A percentile compares a stretch with the other conserved stretches of the same genome.
Conservation (phyloP, 1,139 yeast species). For the Lodderomyces margitis region DNA sequence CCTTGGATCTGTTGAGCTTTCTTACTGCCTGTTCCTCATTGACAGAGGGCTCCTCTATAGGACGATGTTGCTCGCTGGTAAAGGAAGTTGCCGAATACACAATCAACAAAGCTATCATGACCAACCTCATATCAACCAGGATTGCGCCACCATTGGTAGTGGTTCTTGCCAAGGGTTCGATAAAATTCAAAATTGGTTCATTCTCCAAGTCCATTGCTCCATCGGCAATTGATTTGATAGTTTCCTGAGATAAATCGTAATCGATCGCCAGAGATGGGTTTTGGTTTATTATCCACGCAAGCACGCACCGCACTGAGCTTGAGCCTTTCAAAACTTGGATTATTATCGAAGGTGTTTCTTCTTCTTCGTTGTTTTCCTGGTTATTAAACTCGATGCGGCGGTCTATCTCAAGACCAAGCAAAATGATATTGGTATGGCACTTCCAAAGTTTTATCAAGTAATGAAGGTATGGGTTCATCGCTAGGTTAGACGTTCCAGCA, state of each 20-base stretch:
- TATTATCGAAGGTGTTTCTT: constrained; percentile 49
- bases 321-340: constrained; percentile 60
- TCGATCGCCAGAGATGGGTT: constrained; percentile 31
- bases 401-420: constrained; percentile 62
- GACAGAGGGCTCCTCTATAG: constrained; percentile 14
- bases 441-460: constrained; percentile 62
- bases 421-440: constrained; percentile 54
- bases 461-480: constrained; percentile 59
- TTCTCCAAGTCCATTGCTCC: constrained; percentile 43
- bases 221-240: background rate
- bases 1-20: constrained; percentile 22
- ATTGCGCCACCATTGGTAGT: constrained; percentile 56
- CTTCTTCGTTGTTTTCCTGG: constrained; percentile 21
- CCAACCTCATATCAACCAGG: constrained; percentile 50
- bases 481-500: constrained; percentile 34
- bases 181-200: constrained; percentile 52
- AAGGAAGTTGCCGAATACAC: constrained; percentile 25
- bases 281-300: constrained; percentile 59
- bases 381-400: constrained; percentile 53
- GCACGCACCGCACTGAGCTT: constrained; percentile 57
- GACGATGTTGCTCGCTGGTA: constrained; percentile 17
- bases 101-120: constrained; percentile 28
- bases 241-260: constrained; percentile 17
- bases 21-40: constrained; percentile 20
- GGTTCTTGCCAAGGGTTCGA: constrained; percentile 62